Evolutionary conservation across 2,329 filamentous ascomycete species (phyloP).

Genomic region (Stachybotrys echinatus): DNA sequence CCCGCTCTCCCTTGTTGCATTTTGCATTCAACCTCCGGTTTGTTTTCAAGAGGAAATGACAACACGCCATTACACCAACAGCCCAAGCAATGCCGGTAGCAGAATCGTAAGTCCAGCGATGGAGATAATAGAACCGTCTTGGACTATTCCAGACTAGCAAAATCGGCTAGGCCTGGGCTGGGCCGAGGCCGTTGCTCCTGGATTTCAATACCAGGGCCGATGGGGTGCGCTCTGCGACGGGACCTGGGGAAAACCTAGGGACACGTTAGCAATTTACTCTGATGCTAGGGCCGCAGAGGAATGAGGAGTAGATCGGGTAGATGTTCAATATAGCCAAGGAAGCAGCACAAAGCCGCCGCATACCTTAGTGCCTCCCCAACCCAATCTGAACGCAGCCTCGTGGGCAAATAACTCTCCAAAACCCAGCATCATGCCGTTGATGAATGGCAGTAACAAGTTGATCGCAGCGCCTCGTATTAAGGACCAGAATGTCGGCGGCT

Average conservation of each 20-base stretch:
- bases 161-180: conserved; percentile 55
- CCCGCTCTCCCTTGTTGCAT: not conserved
- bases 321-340: not conserved
- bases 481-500: conserved; percentile 81
- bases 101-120: not conserved
- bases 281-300: not conserved
- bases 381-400: conserved; percentile 86
- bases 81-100: not conserved
- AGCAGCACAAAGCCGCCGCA: conserved; percentile 13
- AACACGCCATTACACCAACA: not conserved
- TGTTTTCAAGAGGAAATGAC: not conserved
- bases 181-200: conserved; percentile 58
- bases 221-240: conserved; percentile 57
- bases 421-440: conserved; percentile 97
- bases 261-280: conserved; percentile 7
- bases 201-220: conserved; percentile 81
- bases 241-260: conserved; percentile 51
- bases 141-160: conserved; percentile 61
- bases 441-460: conserved; percentile 89
- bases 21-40: not conserved
- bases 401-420: conserved; percentile 97
- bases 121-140: not conserved
- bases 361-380: conserved; percentile 94
- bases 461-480: conserved; percentile 85
- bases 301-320: not conserved